Conservation (phyloP, 768 basidiomycete genomes). For the Neoboletus brunneissimus region DNA sequence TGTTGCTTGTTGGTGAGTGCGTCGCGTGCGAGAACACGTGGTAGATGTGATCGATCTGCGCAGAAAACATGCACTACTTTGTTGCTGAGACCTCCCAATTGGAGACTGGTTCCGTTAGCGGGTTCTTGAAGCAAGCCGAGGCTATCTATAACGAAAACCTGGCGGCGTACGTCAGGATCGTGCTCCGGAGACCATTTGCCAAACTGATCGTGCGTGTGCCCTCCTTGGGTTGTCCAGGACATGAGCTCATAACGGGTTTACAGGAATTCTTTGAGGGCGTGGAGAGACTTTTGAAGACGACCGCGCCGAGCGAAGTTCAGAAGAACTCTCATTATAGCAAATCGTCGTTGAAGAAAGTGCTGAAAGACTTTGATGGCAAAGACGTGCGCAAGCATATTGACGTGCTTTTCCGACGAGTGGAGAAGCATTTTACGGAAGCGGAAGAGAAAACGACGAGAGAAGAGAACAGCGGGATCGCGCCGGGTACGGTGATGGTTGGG, state of each 20-base stretch:
- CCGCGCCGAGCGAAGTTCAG: conserved; percentile 71
- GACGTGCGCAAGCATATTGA: conserved; percentile 90
- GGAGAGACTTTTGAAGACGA: conserved; percentile 81
- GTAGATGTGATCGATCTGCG: conserved; percentile 1
- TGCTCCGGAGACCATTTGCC: conserved; percentile 81
- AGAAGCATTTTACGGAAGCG: conserved; percentile 92
- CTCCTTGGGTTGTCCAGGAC: not conserved
- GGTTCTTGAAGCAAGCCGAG: conserved; percentile 72
- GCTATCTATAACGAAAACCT: conserved; percentile 88
- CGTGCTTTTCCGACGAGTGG: conserved; percentile 82
- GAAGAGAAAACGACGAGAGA: conserved; percentile 63
- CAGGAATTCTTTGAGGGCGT: conserved; percentile 96
- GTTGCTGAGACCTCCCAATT: conserved; percentile 76
- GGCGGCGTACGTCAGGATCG: conserved; percentile 78
- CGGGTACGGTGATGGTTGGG: conserved; percentile 68
- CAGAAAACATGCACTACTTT: conserved; percentile 98
- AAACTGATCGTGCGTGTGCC: conserved; percentile 73
- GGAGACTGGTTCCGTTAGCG: conserved; percentile 57
- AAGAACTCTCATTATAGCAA: conserved; percentile 75
- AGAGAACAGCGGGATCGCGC: conserved; percentile 48
- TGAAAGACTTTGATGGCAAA: conserved; percentile 84
- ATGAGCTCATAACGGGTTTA: conserved; percentile 6
- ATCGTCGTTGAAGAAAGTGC: conserved; percentile 73
- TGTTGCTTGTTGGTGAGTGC: conserved; percentile 84
- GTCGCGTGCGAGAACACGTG: not conserved